A percentile compares a stretch with the other conserved stretches of the same genome.
phyloP scores from a whole-genome alignment of 1,284 basidiomycete genomes.

The Puccinia horiana region DNA sequence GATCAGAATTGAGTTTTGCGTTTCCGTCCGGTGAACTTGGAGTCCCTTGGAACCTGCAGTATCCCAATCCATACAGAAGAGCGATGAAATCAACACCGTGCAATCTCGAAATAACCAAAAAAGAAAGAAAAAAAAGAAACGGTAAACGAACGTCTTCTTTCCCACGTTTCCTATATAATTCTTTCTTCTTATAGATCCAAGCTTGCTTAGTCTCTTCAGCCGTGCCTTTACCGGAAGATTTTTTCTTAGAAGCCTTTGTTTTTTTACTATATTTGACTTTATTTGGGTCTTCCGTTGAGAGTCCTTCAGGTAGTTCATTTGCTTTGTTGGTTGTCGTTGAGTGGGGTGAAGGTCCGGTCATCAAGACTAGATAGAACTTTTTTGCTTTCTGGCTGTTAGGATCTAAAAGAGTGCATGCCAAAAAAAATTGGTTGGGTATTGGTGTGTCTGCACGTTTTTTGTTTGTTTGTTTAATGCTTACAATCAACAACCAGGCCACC shows the following conservation, averaged over 20 bases:
- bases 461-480: background rate
- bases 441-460: background rate
- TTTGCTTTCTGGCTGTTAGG: constrained; percentile 59
- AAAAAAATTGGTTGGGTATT: background rate
- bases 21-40: constrained; percentile 47
- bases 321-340: constrained; percentile 10
- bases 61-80: background rate
- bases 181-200: constrained; percentile 66
- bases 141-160: constrained; percentile 59
- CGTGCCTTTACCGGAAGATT: background rate
- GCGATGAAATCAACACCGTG: background rate
- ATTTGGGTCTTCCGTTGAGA: constrained; percentile 32
- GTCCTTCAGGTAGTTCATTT: constrained; percentile 33
- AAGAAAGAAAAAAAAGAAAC: background rate
- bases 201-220: constrained; percentile 39
- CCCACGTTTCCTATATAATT: constrained; percentile 63
- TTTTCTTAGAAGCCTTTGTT: background rate
- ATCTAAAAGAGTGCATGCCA: constrained; percentile 48
- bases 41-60: constrained; percentile 48
- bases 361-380: constrained; percentile 58
- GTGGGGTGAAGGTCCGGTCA: constrained; percentile 41
- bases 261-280: constrained; percentile 18
- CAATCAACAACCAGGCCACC: constrained; percentile 94
- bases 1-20: constrained; percentile 38
- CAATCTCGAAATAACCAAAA: no score